Conservation (phyloP, 345 rosid species). For the Lepidium aucheri region DNA sequence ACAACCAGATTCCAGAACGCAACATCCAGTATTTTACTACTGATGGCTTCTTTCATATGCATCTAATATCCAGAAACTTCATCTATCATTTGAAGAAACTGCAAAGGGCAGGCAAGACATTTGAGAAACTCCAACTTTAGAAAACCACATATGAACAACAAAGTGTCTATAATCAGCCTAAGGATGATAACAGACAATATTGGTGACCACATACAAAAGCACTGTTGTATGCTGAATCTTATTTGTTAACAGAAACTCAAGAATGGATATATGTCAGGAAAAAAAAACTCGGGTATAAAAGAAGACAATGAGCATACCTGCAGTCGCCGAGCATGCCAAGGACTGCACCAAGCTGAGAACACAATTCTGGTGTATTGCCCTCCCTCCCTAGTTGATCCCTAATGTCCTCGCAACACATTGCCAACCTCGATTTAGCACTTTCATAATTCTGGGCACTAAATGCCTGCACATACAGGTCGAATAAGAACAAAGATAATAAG, state of each 20-base stretch:
- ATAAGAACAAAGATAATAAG: not conserved
- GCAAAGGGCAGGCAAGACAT: not conserved
- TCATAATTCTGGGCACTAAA: constrained; percentile 75
- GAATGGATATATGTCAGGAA: not conserved
- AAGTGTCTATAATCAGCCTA: not conserved
- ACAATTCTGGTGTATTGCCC: constrained; percentile 76
- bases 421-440: constrained; percentile 89
- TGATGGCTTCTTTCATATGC: not conserved
- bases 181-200: not conserved
- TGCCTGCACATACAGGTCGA: constrained; percentile 41
- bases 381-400: constrained; percentile 55
- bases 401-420: constrained; percentile 75
- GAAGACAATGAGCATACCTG: constrained; percentile 47
- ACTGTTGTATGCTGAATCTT: not conserved
- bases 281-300: not conserved
- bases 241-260: not conserved
- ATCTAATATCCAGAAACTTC: not conserved
- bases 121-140: not conserved
- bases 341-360: constrained; percentile 99
- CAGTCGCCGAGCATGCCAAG: constrained; percentile 99
- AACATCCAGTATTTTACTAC: not conserved
- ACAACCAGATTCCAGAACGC: not conserved
- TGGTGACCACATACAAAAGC: not conserved
- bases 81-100: not conserved
- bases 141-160: not conserved